A percentile compares a stretch with the other conserved stretches of the same genome.
phyloP scores from a whole-genome alignment of 2,329 filamentous ascomycete species.

The Knufia petricola region DNA sequence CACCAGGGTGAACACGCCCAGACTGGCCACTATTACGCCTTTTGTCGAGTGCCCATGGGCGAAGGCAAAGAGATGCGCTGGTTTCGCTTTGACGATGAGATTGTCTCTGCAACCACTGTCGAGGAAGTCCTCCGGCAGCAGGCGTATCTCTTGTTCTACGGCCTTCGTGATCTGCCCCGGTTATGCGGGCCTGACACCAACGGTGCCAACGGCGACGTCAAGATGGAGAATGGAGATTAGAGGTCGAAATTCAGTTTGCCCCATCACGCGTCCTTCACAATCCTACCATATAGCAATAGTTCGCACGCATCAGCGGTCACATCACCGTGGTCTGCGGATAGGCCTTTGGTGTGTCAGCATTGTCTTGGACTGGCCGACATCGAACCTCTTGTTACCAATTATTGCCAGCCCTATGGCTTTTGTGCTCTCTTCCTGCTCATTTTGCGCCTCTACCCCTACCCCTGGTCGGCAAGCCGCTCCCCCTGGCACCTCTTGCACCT shows the following conservation, averaged over 20 bases:
- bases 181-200: neutral
- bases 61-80: slow-evolving; percentile 46
- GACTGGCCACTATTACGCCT: slow-evolving; percentile 86
- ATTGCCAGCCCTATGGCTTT: too few relatives aligned
- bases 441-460: slow-evolving; percentile 32
- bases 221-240: slow-evolving; percentile 7
- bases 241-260: neutral
- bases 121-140: slow-evolving; percentile 77
- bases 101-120: slow-evolving; percentile 73
- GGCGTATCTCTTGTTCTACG: slow-evolving; percentile 84
- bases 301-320: too few relatives aligned
- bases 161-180: slow-evolving; percentile 25
- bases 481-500: slow-evolving; percentile 23
- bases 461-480: slow-evolving; percentile 18
- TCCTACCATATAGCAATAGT: too few relatives aligned
- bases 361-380: too few relatives aligned
- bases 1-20: slow-evolving; percentile 69
- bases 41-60: slow-evolving; percentile 53
- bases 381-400: too few relatives aligned
- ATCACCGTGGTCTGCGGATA: too few relatives aligned
- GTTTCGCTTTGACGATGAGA: slow-evolving; percentile 94
- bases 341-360: too few relatives aligned
- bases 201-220: slow-evolving; percentile 1
- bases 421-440: slow-evolving; percentile 21
- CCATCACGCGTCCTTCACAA: too few relatives aligned